Percentiles rank a stretch among this genome's conserved stretches.
phyloP scores from a whole-genome alignment of 768 basidiomycete species.

The Rubroboletus satanas region DNA sequence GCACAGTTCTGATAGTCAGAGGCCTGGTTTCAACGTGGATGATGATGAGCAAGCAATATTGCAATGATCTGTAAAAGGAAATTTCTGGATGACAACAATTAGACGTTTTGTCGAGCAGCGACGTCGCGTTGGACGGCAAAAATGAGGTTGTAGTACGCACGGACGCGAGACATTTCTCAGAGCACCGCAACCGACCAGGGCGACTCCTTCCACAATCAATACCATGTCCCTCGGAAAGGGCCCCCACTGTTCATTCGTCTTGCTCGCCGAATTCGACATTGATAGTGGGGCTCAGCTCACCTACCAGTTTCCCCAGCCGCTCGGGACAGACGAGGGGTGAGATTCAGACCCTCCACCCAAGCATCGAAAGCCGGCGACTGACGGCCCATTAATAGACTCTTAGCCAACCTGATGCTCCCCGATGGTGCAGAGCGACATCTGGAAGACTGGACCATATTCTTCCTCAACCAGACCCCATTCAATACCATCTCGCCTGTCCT shows the following conservation, averaged over 20 bases:
- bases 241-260: conserved; percentile 85
- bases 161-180: conserved; percentile 8
- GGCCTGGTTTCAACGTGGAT: neutral
- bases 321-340: conserved; percentile 93
- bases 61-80: conserved; percentile 27
- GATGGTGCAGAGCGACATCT: conserved; percentile 94
- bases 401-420: conserved; percentile 97
- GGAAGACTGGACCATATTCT: conserved; percentile 99
- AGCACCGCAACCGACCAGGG: neutral
- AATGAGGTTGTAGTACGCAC: conserved; percentile 5
- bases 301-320: conserved; percentile 93
- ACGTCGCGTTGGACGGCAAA: conserved; percentile 11
- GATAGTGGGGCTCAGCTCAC: conserved; percentile 89
- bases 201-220: neutral
- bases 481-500: conserved; percentile 84
- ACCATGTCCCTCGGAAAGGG: conserved; percentile 54
- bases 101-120: conserved; percentile 8
- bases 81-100: conserved; percentile 12
- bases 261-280: conserved; percentile 99
- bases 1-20: conserved; percentile 8
- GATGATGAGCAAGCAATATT: neutral
- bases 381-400: conserved; percentile 49
- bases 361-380: neutral
- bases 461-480: conserved; percentile 89
- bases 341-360: conserved; percentile 10